Conservation (phyloP, 164 flowering plant species). For the Taxillus chinensis region DNA sequence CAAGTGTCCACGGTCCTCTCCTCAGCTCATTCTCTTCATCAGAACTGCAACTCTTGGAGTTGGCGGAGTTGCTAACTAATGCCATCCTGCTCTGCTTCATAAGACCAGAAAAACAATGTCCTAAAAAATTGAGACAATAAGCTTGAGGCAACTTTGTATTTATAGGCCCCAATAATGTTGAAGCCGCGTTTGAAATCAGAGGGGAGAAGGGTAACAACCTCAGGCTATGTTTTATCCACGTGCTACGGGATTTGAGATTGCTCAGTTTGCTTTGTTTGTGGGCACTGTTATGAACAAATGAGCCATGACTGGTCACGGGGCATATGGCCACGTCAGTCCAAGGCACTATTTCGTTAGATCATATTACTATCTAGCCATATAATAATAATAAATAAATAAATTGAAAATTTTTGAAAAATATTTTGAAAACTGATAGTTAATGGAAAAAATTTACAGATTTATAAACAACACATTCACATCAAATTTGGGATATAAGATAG, state of each 20-base stretch:
- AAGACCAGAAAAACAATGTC: not conserved
- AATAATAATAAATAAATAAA: too few relatives aligned
- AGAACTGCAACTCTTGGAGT: conserved; percentile 4
- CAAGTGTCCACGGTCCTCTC: conserved; percentile 55
- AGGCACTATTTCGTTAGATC: too few relatives aligned
- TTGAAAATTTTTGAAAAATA: too few relatives aligned
- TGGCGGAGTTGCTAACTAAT: not conserved
- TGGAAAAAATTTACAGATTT: too few relatives aligned
- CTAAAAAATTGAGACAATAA: not conserved
- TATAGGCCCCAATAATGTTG: conserved; percentile 6
- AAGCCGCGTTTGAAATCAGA: not conserved
- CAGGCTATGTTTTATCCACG: not conserved
- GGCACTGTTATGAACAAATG: too few relatives aligned
- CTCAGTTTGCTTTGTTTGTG: not conserved
- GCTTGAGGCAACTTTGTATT: not conserved
- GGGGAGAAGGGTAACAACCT: not conserved
- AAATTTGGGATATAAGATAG: too few relatives aligned
- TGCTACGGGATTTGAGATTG: too few relatives aligned
- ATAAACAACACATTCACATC: too few relatives aligned
- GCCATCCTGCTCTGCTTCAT: not conserved
- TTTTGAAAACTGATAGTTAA: too few relatives aligned
- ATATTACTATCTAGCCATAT: too few relatives aligned
- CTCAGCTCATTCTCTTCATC: conserved; percentile 28
- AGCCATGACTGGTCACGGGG: too few relatives aligned
- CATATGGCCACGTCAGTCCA: too few relatives aligned